Evolutionary conservation across 306 rosid genomes (phyloP).

Genomic region (Astragalus membranaceus): DNA sequence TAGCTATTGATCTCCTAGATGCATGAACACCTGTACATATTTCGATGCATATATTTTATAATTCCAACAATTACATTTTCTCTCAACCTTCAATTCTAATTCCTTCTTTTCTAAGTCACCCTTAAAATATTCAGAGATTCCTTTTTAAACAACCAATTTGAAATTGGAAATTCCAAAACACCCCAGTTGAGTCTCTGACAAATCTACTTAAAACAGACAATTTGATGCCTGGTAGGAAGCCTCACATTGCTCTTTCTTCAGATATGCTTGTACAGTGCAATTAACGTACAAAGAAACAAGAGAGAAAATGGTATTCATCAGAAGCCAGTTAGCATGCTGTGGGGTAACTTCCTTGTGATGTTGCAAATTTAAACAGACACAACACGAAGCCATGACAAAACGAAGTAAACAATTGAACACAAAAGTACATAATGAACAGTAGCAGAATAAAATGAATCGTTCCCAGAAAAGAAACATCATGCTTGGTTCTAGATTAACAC

Average conservation of each 20-base stretch:
- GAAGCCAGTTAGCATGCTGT: not conserved
- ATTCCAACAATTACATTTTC: not conserved
- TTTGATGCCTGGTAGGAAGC: not conserved
- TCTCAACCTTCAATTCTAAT: not conserved
- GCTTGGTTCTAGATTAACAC: not conserved
- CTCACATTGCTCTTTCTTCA: not conserved
- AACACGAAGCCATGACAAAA: not conserved
- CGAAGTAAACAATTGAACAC: not conserved
- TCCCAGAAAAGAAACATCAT: not conserved
- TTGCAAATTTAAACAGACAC: not conserved
- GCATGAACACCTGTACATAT: no score
- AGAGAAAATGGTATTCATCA: not conserved
- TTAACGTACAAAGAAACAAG: not conserved
- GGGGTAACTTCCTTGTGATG: not conserved
- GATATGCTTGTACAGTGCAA: no score
- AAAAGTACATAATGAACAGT: not conserved
- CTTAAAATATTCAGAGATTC: not conserved
- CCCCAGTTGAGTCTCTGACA: not conserved
- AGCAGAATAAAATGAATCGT: not conserved
- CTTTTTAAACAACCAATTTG: not conserved
- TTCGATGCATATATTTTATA: no score
- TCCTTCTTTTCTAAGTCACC: not conserved
- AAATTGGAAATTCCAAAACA: not conserved
- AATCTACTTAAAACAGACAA: not conserved
- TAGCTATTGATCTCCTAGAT: no score